Conservation (phyloP, 176 grass and related monocot species). For the Lolium perenne region DNA sequence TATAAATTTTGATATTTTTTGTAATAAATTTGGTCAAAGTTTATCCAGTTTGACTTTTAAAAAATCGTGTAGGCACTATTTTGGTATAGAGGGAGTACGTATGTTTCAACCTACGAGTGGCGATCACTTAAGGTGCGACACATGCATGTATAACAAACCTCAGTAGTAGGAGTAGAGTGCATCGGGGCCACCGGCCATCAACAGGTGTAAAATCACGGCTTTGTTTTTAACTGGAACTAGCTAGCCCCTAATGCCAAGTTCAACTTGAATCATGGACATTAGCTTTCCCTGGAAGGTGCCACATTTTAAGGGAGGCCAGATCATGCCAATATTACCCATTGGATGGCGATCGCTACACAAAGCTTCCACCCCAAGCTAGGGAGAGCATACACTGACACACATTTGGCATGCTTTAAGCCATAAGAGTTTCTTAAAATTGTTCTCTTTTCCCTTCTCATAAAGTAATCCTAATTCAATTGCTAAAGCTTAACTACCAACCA, state of each 20-base stretch:
- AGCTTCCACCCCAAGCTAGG: slow-evolving; percentile 59
- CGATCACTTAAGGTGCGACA: slow-evolving; percentile 6
- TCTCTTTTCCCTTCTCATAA: neutral
- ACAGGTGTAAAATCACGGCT: slow-evolving; percentile 32
- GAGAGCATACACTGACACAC: neutral
- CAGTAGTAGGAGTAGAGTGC: neutral
- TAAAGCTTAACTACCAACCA: slow-evolving; percentile 34
- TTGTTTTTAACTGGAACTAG: slow-evolving; percentile 32
- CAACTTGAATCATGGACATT: slow-evolving; percentile 48
- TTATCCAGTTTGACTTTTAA: too few relatives aligned
- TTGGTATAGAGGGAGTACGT: too few relatives aligned
- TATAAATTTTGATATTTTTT: too few relatives aligned
- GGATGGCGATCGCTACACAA: slow-evolving; percentile 30
- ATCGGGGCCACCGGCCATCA: neutral
- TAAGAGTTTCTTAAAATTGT: slow-evolving; percentile 36
- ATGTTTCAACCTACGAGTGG: neutral
- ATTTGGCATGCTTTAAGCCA: slow-evolving; percentile 37
- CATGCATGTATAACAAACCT: slow-evolving; percentile 1
- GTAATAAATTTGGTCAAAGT: too few relatives aligned
- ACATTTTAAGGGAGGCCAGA: slow-evolving; percentile 49
- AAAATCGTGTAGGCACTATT: too few relatives aligned
- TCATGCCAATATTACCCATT: neutral
- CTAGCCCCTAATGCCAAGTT: slow-evolving; percentile 42
- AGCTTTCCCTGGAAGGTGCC: slow-evolving; percentile 54
- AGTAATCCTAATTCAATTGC: slow-evolving; percentile 28